Evolutionary conservation across 306 rosid species (phyloP).

Genomic region (Mucuna pruriens): DNA sequence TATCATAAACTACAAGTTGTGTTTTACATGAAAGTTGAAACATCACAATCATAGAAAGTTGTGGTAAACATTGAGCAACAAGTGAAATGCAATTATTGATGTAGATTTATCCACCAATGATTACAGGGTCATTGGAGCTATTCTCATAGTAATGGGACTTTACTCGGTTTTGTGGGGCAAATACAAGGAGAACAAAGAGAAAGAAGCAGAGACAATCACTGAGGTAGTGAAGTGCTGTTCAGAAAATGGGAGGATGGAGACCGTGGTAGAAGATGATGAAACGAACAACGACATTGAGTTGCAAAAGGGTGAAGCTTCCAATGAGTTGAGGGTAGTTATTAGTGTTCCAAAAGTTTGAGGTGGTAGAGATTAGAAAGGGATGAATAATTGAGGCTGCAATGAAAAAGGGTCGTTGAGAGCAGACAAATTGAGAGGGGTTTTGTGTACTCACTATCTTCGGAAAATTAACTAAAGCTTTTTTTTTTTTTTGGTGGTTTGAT

Average conservation of each 20-base stretch:
- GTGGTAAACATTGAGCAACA: too few relatives aligned
- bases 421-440: constrained; percentile 40
- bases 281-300: constrained; percentile 47
- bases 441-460: constrained; percentile 34
- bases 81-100: constrained; percentile 21
- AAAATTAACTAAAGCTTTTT: constrained; percentile 7
- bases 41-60: constrained; percentile 34
- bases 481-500: constrained; percentile 12
- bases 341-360: constrained; percentile 46
- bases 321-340: constrained; percentile 30
- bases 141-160: constrained; percentile 76
- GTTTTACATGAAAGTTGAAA: constrained; percentile 18
- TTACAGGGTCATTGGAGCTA: constrained; percentile 71
- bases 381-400: constrained; percentile 38
- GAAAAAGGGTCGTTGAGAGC: constrained; percentile 29
- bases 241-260: constrained; percentile 45
- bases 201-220: constrained; percentile 42
- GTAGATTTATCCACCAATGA: neutral
- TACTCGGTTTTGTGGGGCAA: constrained; percentile 93
- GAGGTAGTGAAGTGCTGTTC: constrained; percentile 41
- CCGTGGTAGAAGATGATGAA: constrained; percentile 51
- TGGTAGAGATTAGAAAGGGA: constrained; percentile 5
- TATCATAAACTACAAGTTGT: constrained; percentile 26
- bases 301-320: constrained; percentile 48
- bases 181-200: constrained; percentile 73